Evolutionary conservation across 441 rosid species (phyloP), one percentile per base, ranked within the genome.

Genomic region (Syzygium malaccense): DNA sequence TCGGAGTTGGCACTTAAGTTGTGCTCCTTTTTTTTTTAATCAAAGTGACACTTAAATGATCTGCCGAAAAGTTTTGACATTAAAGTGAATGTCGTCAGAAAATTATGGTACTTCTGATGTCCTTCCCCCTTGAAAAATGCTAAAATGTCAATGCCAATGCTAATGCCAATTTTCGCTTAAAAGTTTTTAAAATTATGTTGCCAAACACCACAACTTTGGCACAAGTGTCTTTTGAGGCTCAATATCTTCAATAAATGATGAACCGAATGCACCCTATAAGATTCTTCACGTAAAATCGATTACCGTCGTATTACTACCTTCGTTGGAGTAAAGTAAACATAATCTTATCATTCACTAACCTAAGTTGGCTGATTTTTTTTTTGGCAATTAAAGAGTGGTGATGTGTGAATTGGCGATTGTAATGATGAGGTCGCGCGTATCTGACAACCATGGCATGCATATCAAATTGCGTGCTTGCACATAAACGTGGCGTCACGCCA

Each of bases 251-350:
- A 28, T 17, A 60, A 68, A 33, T 33, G 48, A 2, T 8, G 4
- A 71, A 71, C 9, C 14, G 0, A 37, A 1, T 8, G 2, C n/a
- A 11, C 3, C 18, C 1, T 0, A 2, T 64, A 30, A 64, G 75
- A 64, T 17, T 30, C 9, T 6, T 20, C 1, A 0, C 20, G 14
- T 71, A 20, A 71, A 71, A 37, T 0, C 0, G 80, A 37, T 37
- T 71, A 20, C 0, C 8, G 28, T 1, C 15, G 8, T 3, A 3
- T 33, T 8, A 20, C 26, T 0, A 71, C 15, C 28, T 37, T 1
- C 28, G 15, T 71, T 11, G 28, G 49, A 37, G 80, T 20, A 37
- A 71, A 37, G 28, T 19, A 23, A 8, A 75, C 49, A 23, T 6
- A 23, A 75, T 37, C 8, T 37, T 45, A 20, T 20, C 8, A 41